A percentile compares a stretch with the other conserved stretches of the same genome.
Evolutionary conservation across 805 yeast species (phyloP).

Genomic region (Barnettozyma sp.): DNA sequence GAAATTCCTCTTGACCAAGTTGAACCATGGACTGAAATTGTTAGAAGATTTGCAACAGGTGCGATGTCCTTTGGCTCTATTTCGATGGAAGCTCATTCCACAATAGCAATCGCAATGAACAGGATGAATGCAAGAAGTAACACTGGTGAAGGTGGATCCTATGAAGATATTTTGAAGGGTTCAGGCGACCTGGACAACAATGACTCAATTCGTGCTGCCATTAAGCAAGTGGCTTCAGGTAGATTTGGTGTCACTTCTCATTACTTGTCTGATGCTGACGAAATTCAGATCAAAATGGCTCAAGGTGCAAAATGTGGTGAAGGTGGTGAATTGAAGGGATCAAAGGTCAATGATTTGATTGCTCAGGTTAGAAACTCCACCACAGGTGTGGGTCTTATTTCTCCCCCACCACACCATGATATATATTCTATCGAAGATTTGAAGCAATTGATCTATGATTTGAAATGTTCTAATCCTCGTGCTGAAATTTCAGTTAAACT

Average conservation of each 20-base stretch:
- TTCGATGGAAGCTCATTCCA: slow-evolving; percentile 97
- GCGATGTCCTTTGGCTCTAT: slow-evolving; percentile 99
- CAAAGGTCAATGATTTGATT: slow-evolving; percentile 76
- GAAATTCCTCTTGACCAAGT: slow-evolving; percentile 95
- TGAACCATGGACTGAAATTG: slow-evolving; percentile 99
- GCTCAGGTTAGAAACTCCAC: slow-evolving; percentile 97
- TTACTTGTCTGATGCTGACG: slow-evolving; percentile 94
- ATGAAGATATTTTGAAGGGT: slow-evolving; percentile 78
- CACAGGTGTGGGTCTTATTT: slow-evolving; percentile 91
- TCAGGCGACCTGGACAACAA: slow-evolving; percentile 76
- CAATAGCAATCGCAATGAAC: slow-evolving; percentile 97
- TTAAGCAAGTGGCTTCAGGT: slow-evolving; percentile 96
- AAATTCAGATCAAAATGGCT: slow-evolving; percentile 96
- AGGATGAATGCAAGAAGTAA: slow-evolving; percentile 95
- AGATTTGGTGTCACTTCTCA: slow-evolving; percentile 96
- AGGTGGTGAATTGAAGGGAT: slow-evolving; percentile 74
- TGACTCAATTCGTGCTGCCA: slow-evolving; percentile 98
- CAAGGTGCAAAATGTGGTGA: slow-evolving; percentile 99
- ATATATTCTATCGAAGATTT: slow-evolving; percentile 96
- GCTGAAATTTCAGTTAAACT: slow-evolving; percentile 95
- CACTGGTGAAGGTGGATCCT: slow-evolving; percentile 95
- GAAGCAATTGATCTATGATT: slow-evolving; percentile 92
- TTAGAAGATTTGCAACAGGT: slow-evolving; percentile 96
- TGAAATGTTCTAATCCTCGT: slow-evolving; percentile 95
- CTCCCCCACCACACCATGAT: slow-evolving; percentile 99